phyloP scores from a whole-genome alignment of 768 basidiomycete species.

The Serendipita indica region DNA sequence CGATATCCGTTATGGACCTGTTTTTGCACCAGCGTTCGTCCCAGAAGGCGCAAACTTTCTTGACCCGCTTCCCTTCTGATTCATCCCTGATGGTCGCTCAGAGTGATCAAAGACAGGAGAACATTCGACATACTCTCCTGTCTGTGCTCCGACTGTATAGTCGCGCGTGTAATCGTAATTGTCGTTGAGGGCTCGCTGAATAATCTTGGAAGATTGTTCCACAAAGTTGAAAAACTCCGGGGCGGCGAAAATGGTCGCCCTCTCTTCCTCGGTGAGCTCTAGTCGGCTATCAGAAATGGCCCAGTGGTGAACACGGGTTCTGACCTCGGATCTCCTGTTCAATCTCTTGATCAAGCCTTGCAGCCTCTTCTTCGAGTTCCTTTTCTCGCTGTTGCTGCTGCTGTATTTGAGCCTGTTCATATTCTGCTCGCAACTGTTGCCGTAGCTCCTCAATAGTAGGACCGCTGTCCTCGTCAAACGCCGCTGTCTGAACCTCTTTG shows the following conservation, averaged over 20 bases:
- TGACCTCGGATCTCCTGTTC: constrained; percentile 76
- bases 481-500: constrained; percentile 72
- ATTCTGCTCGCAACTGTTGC: constrained; percentile 49
- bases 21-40: constrained; percentile 88
- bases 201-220: constrained; percentile 85
- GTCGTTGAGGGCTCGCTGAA: constrained; percentile 89
- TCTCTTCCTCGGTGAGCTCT: constrained; percentile 84
- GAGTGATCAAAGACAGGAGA: background rate
- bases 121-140: constrained; percentile 48
- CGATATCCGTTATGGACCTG: constrained; percentile 87
- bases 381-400: constrained; percentile 42
- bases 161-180: constrained; percentile 94
- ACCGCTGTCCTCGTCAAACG: constrained; percentile 32
- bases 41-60: constrained; percentile 85
- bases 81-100: constrained; percentile 46
- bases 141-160: constrained; percentile 81
- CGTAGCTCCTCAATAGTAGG: constrained; percentile 60
- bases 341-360: constrained; percentile 71
- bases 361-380: constrained; percentile 69
- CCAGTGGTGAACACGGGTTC: background rate
- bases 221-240: constrained; percentile 91
- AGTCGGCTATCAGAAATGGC: background rate
- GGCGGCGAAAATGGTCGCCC: constrained; percentile 62
- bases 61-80: constrained; percentile 76
- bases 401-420: constrained; percentile 52